Evolutionary conservation across 2,329 filamentous ascomycete species (phyloP).

Genomic region (Fusarium subtropicale): DNA sequence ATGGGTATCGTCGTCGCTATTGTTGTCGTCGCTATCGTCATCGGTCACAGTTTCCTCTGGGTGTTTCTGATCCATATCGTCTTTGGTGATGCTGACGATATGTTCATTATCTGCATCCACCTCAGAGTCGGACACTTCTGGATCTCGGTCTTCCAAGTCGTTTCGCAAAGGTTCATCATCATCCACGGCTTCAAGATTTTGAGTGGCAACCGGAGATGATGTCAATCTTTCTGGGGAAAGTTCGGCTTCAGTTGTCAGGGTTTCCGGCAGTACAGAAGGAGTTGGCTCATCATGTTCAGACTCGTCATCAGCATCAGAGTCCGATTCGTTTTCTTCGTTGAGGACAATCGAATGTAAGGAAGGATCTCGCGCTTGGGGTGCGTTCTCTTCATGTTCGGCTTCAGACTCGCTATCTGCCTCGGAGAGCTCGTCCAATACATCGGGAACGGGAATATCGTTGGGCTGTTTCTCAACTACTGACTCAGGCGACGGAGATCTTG

Average conservation of each 20-base stretch:
- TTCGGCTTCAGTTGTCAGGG: not conserved
- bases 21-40: slow-evolving; percentile 29
- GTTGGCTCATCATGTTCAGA: not conserved
- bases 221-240: not conserved
- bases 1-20: slow-evolving; percentile 23
- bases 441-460: not conserved
- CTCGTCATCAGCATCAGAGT: slow-evolving; percentile 6
- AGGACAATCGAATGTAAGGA: not conserved
- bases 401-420: slow-evolving; percentile 24
- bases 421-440: not conserved
- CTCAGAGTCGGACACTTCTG: not conserved
- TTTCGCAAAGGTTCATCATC: not conserved
- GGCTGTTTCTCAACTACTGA: slow-evolving; percentile 1
- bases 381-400: not conserved
- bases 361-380: not conserved
- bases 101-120: not conserved
- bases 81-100: not conserved
- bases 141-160: slow-evolving; percentile 1
- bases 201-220: not conserved
- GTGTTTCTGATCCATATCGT: not conserved
- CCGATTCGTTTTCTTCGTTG: not conserved
- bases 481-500: slow-evolving; percentile 1
- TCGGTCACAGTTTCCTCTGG: slow-evolving; percentile 5
- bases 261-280: not conserved
- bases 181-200: not conserved